Percentiles rank a stretch among this genome's conserved stretches.
phyloP scores from a whole-genome alignment of 768 basidiomycete species.

The Kondoa subrosea region DNA sequence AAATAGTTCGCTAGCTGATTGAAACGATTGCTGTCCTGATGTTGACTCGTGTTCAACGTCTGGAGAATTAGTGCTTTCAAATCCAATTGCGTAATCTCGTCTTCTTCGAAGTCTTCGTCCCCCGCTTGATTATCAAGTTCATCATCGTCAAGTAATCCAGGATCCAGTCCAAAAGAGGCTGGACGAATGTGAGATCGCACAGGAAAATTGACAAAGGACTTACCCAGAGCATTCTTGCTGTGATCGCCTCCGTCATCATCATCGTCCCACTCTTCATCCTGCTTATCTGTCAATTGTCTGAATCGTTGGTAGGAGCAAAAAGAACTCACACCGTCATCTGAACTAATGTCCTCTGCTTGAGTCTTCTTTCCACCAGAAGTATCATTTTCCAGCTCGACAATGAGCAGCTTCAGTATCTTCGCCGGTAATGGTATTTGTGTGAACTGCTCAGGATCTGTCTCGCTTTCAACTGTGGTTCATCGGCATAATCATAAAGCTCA shows the following conservation, averaged over 20 bases:
- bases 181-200: background rate
- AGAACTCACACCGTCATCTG: slow-evolving; percentile 4
- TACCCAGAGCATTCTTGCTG: slow-evolving; percentile 10
- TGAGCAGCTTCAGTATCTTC: slow-evolving; percentile 75
- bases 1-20: background rate
- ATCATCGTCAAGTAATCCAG: slow-evolving; percentile 7
- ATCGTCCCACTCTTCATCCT: slow-evolving; percentile 19
- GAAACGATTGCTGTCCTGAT: background rate
- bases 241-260: slow-evolving; percentile 16
- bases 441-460: slow-evolving; percentile 66
- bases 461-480: background rate
- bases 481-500: slow-evolving; percentile 34
- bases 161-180: slow-evolving; percentile 7
- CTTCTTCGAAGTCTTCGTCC: slow-evolving; percentile 16
- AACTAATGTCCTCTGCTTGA: slow-evolving; percentile 11
- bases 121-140: slow-evolving; percentile 10
- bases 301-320: background rate
- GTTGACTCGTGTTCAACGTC: background rate
- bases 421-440: slow-evolving; percentile 71
- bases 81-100: slow-evolving; percentile 13
- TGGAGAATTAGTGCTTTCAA: background rate
- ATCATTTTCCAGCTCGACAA: slow-evolving; percentile 64
- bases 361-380: slow-evolving; percentile 35
- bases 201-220: background rate
- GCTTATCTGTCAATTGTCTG: background rate